Evolutionary conservation across 108 stramenopile genomes (phyloP), one percentile per base, ranked within the genome.

Genomic region (Asterionellopsis glacialis): DNA sequence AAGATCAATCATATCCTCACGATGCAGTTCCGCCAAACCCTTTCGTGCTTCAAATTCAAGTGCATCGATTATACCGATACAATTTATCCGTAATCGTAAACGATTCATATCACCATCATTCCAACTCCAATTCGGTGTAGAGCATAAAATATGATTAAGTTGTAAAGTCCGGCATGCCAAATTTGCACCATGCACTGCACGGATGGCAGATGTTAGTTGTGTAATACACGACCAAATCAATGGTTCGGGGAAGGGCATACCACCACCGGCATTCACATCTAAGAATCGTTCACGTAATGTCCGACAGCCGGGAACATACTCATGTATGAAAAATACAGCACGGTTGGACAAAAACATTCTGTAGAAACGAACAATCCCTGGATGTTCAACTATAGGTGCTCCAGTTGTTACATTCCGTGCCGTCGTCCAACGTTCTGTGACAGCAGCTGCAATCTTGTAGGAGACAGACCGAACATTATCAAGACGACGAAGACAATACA

Each of bases 311-410:
- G 87, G 83, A 58, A 86, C 77, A 64, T 85, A 95, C 44, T 87
- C 80, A 73, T 92, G 88, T 19, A 94, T 72, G 77, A 95, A 96
- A 75, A 95, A 96, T 12, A 94, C 74, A 0, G 94, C 94, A 11
- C 94, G 81, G 22, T 94, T 87, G 24, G 85, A 67, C 28, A 95
- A 55, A 65, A 94, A 96, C 48, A 77, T 81, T 55, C 77, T 73
- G 42, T 82, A 82, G 44, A 88, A 77, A 25, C 78, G 68, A 9
- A 84, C 85, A 11, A 92, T 55, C 12, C 72, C 70, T 1, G 94
- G 91, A 68, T 92, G 90, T 57, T 87, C 81, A 11, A 76, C 57
- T 1, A 78, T 55, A 13, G 49, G 39, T 15, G 9, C 13, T 28
- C 38, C 14, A 7, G 61, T 40, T 1, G 40, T 11, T 0, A 33